phyloP scores from a whole-genome alignment of 495 filamentous ascomycete genomes.

The Penicillium turbatum region DNA sequence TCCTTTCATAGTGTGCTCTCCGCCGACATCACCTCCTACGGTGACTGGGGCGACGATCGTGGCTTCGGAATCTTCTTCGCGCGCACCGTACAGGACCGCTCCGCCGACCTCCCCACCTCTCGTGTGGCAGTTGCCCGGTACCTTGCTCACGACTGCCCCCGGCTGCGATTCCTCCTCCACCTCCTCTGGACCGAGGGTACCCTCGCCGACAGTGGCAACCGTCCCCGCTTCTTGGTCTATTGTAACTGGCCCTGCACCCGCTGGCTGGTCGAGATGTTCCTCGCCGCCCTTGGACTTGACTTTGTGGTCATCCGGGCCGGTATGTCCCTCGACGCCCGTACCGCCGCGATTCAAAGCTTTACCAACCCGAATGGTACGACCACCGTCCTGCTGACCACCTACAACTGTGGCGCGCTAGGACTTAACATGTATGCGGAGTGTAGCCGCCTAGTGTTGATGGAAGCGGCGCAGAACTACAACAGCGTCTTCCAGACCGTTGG shows the following conservation, averaged over 20 bases:
- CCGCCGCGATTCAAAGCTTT: neutral
- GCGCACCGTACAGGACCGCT: too few relatives aligned
- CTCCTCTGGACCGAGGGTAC: neutral
- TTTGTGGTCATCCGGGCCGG: neutral
- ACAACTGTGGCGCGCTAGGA: neutral
- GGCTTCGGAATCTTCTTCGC: too few relatives aligned
- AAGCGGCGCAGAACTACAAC: slow-evolving; percentile 1
- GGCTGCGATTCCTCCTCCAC: neutral
- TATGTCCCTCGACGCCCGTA: neutral
- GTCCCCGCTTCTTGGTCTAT: slow-evolving; percentile 1
- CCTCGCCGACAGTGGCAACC: neutral
- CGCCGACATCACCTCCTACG: too few relatives aligned
- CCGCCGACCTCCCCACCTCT: too few relatives aligned
- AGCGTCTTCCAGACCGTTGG: slow-evolving; percentile 3
- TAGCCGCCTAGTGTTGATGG: slow-evolving; percentile 3
- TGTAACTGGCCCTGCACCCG: neutral
- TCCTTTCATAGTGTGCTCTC: too few relatives aligned
- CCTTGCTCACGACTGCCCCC: neutral
- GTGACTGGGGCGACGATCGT: too few relatives aligned
- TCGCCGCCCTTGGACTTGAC: neutral
- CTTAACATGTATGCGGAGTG: slow-evolving; percentile 3
- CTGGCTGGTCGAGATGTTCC: slow-evolving; percentile 9
- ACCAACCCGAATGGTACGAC: neutral
- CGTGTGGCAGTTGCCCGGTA: too few relatives aligned
- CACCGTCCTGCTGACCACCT: slow-evolving; percentile 8